Evolutionary conservation across 176 grass and related monocot genomes (phyloP), one percentile per base, ranked within the genome.

Genomic region (Oryza australiensis): DNA sequence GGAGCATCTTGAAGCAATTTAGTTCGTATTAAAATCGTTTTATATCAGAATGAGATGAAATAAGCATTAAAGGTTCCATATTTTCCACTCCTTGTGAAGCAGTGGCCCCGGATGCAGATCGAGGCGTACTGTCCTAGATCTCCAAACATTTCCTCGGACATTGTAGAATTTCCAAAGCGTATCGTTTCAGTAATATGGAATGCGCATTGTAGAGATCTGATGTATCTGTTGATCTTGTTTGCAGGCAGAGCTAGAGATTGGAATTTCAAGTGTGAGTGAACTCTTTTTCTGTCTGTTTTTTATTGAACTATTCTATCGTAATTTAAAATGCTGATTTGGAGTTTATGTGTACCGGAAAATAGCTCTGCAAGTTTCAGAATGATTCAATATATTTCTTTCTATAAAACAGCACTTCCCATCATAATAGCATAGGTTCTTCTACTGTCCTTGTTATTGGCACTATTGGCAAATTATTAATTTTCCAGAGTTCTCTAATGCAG

Each of bases 241-340:
- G 55, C 92, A 97, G 94, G 90, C 46, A 0, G 92, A 97, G 83
- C 45, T 97, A 30, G 92, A 97, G 73, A 86, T 92, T 80, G 92
- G 89, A 73, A 91, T 97, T 66, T 94, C 89, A 2, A 92, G 87
- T 84, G 94, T 94, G 66, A 97, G 94, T 81, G 5, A 9, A 30
- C 10, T 53, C 33, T 46, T 65, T 45, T 76, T 76, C 29, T 16
- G 22, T 72, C 18, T 3, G n/a, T 26, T n/a, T n/a, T 33, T 60
- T 26, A 41, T 48, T 48, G 62, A 14, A 45, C 13, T 82, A 20
- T 73, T 65, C 2, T 16, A 29, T 8, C 8, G 0, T 65, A 40
- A 8, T 64, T 20, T 76, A 27, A 10, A 18, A 11, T 68, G 27
- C 49, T 76, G 64, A 27, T 63, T 48, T 63, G 1, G 5, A 9